These are phyloP conservation scores for Elsinoe fawcettii DNA, from an alignment of 2,329 filamentous ascomycete genomes.

Conservation along the genomic window DNA sequence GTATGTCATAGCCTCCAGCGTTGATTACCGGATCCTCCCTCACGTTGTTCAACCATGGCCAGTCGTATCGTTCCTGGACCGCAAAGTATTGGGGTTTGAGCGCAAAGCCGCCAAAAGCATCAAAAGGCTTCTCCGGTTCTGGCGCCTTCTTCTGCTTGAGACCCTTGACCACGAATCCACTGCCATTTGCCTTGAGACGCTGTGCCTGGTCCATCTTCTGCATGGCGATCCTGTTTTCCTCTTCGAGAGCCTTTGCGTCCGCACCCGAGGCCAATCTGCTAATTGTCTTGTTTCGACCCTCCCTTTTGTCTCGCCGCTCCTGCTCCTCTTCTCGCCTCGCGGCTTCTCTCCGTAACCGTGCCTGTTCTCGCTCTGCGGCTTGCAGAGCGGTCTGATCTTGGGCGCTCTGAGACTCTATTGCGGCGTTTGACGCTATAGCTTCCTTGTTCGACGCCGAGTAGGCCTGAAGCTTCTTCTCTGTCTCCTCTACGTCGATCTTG, in stretches of 20 bases:
- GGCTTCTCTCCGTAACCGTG: constrained; percentile 53
- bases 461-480: constrained; percentile 50
- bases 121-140: constrained; percentile 67
- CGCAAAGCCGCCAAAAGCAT: constrained; percentile 73
- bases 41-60: constrained; percentile 62
- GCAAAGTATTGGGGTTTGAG: constrained; percentile 60
- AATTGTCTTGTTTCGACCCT: constrained; percentile 61
- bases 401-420: constrained; percentile 41
- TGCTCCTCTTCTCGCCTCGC: constrained; percentile 62
- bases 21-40: constrained; percentile 58
- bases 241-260: constrained; percentile 46
- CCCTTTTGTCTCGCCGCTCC: constrained; percentile 56
- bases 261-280: constrained; percentile 58
- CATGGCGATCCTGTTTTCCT: constrained; percentile 35
- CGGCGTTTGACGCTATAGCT: constrained; percentile 45
- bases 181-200: constrained; percentile 34
- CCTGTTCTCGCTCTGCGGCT: constrained; percentile 58
- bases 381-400: constrained; percentile 40
- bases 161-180: constrained; percentile 62
- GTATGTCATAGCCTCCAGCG: constrained; percentile 75
- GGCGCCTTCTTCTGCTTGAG: constrained; percentile 58
- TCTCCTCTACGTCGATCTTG: constrained; percentile 59
- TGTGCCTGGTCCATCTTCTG: constrained; percentile 47
- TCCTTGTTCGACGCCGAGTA: constrained; percentile 68
- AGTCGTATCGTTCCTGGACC: constrained; percentile 63